Evolutionary conservation across 352 stramenopile species (phyloP).

Genomic region (Pythium phragmitis): DNA sequence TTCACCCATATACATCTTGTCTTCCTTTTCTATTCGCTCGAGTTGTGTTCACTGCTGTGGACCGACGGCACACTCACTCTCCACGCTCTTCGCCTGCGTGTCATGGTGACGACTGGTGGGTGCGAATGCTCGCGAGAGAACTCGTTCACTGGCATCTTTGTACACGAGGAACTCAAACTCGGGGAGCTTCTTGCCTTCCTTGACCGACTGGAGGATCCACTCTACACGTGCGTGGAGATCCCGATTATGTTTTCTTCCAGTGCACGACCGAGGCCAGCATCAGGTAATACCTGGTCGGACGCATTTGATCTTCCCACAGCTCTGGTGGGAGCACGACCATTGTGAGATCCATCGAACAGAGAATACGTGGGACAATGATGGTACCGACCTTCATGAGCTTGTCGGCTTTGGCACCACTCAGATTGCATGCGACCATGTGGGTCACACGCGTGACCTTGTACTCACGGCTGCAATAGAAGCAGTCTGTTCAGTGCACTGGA

Average conservation of each 20-base stretch:
- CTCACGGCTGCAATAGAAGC: slow-evolving; percentile 14
- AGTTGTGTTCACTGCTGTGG: not conserved
- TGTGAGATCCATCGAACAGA: not conserved
- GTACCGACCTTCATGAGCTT: slow-evolving; percentile 61
- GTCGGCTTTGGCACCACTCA: slow-evolving; percentile 74
- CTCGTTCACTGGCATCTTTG: slow-evolving; percentile 37
- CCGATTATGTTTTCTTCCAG: not conserved
- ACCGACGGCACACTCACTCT: not conserved
- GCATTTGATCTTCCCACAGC: slow-evolving; percentile 56
- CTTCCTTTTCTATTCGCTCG: not conserved
- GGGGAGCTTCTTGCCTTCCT: slow-evolving; percentile 52
- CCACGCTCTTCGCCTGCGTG: not conserved
- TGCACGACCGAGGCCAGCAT: not conserved
- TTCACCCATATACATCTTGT: slow-evolving; percentile 21
- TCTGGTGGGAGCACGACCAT: slow-evolving; percentile 27
- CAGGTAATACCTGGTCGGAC: slow-evolving; percentile 48
- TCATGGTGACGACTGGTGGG: not conserved
- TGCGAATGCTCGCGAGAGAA: slow-evolving; percentile 12
- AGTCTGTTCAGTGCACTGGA: not conserved
- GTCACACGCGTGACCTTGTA: slow-evolving; percentile 52
- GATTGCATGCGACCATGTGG: slow-evolving; percentile 78
- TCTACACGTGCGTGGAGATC: slow-evolving; percentile 27
- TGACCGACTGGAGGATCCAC: slow-evolving; percentile 80
- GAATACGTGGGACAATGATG: not conserved
- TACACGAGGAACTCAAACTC: slow-evolving; percentile 79